Conservation (phyloP, 1,284 basidiomycete genomes). For the Amylostereum chailletii region DNA sequence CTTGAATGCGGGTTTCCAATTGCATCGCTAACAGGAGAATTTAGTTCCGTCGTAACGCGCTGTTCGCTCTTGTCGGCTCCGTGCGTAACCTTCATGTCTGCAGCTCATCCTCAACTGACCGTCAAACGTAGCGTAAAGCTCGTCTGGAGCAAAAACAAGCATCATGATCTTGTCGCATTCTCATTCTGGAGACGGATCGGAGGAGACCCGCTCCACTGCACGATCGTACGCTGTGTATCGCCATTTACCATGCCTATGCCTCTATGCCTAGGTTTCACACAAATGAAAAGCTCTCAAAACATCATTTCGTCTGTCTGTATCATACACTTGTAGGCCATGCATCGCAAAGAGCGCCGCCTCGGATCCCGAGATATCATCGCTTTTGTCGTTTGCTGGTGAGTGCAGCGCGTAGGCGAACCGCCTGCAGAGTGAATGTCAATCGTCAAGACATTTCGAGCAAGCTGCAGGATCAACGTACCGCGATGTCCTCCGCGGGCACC, state of each 20-base stretch:
- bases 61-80: constrained; percentile 70
- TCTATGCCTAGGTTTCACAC: constrained; percentile 11
- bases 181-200: constrained; percentile 1
- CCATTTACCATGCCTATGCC: constrained; percentile 10
- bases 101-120: constrained; percentile 8
- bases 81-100: constrained; percentile 36
- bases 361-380: too few relatives aligned
- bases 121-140: constrained; percentile 45
- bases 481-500: constrained; percentile 68
- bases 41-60: constrained; percentile 83
- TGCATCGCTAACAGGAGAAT: constrained; percentile 6
- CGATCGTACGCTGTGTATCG: constrained; percentile 8
- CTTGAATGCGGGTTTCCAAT: neutral
- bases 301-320: neutral
- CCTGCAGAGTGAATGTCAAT: constrained; percentile 24
- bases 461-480: constrained; percentile 36
- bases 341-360: too few relatives aligned
- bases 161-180: constrained; percentile 25
- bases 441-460: neutral
- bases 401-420: constrained; percentile 42
- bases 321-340: neutral
- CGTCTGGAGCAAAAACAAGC: constrained; percentile 46
- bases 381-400: constrained; percentile 37
- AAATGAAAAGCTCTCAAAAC: constrained; percentile 11
- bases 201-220: constrained; percentile 1